Base-by-base conservation (phyloP, 257 asterid genomes). In the Coffea canephora region DNA sequence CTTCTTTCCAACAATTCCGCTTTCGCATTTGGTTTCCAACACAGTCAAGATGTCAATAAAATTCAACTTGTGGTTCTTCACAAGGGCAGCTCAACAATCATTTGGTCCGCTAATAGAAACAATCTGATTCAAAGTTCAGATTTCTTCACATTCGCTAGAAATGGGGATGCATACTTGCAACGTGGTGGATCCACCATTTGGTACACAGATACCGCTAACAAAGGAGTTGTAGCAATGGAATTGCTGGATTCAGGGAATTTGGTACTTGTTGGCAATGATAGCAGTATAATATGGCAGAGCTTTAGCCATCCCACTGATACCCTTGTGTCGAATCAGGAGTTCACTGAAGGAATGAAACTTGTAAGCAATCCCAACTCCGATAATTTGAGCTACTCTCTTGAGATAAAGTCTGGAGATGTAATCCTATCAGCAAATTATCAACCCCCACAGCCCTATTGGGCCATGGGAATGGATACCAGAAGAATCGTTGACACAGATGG, bases 101-200 rank as follows among this genome's bases (percentile, higher is more conserved):
- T 92, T 68, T 95, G 99, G 99, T 83, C 97, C 7, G 99, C 97
- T 73, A 95, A 95, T 36, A 86, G 94, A 83, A 94, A 65, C 43
- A 84, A 86, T 79, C 96, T 94, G 0, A 86, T 93, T 52, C 81
- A 55, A 9, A 89, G 90, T 79, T 85, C 91, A 7, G 98, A 92
- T 81, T 72, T 46, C 69, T 89, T 95, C 69, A 69, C 79, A 31
- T 89, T 95, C 77, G 98, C 93, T 79, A 27, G 62, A 3, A 34
- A 84, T 0, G 99, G 99, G 34, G 91, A 93, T 78, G 97, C 95
- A 70, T 86, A 81, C 83, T 78, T 92, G 84, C 57, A 83, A 76
- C 86, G 85, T 43, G 93, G 86, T 10, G 90, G 82, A 1, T 82
- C 96, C 41, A 76, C 83, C 1, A 79, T 92, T 64, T 95, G 99